These are phyloP conservation scores for Chloromonas sp. DNA, from an alignment of 163 green algal species.

Conservation along the genomic window DNA sequence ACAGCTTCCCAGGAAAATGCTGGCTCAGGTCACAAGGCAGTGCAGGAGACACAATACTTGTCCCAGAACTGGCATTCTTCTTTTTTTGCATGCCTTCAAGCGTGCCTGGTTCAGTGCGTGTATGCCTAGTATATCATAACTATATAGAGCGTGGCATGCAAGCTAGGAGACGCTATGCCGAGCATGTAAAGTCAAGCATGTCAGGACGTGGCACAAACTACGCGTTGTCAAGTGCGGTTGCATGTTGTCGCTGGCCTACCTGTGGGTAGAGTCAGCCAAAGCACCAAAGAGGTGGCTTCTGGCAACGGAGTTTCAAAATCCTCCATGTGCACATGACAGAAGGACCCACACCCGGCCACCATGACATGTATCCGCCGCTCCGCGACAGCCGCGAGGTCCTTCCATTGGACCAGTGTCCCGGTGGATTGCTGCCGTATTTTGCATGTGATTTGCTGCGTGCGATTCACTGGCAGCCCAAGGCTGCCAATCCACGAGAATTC, in stretches of 20 bases:
- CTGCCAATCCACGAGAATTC: too few species aligned
- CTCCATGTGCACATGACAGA: neutral
- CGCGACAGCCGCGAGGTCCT: too few species aligned
- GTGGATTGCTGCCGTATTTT: too few species aligned
- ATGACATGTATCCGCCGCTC: neutral
- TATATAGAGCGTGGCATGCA: neutral
- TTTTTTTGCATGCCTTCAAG: too few species aligned
- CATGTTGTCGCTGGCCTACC: neutral
- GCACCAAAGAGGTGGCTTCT: neutral
- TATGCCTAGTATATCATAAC: neutral
- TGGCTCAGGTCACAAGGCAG: neutral
- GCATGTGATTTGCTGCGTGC: too few species aligned
- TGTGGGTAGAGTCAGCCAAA: neutral
- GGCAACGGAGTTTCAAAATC: neutral
- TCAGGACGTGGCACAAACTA: neutral
- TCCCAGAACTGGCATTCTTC: too few species aligned
- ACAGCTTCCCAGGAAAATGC: neutral
- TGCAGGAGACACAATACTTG: neutral
- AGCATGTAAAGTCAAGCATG: neutral
- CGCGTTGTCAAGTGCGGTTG: neutral
- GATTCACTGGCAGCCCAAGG: too few species aligned
- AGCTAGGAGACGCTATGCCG: neutral
- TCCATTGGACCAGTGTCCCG: too few species aligned
- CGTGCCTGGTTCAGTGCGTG: too few species aligned
- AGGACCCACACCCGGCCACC: neutral